Evolutionary conservation across 805 yeast species (phyloP).

Genomic region (Wickerhamiella brachini): DNA sequence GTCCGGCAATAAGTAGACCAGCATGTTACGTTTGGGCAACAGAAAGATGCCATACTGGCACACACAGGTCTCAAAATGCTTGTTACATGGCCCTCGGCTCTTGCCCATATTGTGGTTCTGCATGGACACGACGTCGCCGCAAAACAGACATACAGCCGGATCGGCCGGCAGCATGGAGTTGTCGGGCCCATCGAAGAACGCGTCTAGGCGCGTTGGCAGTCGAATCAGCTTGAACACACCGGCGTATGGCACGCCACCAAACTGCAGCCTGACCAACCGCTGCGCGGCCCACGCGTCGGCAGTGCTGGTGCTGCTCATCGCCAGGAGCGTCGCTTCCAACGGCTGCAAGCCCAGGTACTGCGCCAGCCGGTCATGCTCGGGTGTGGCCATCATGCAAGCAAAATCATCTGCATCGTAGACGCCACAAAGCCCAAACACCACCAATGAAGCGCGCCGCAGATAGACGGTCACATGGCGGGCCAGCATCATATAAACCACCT

Average conservation of each 20-base stretch:
- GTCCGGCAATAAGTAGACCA: constrained; percentile 44
- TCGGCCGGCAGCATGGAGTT: constrained; percentile 30
- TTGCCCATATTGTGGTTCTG: constrained; percentile 41
- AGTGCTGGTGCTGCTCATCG: background rate
- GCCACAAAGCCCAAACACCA: constrained; percentile 14
- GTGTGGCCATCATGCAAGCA: constrained; percentile 11
- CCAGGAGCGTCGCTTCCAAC: constrained; percentile 7
- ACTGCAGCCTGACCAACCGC: background rate
- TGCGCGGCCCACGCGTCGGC: background rate
- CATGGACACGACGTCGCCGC: constrained; percentile 56
- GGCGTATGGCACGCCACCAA: constrained; percentile 40
- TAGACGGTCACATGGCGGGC: constrained; percentile 11
- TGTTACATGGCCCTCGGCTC: constrained; percentile 62
- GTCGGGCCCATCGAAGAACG: constrained; percentile 39
- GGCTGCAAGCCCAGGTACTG: constrained; percentile 16
- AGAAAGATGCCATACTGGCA: constrained; percentile 57
- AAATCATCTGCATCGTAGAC: constrained; percentile 16
- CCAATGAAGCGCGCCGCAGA: constrained; percentile 13
- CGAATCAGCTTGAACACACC: constrained; percentile 45
- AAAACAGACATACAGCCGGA: constrained; percentile 77
- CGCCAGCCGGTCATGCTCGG: constrained; percentile 16
- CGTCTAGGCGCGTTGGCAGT: constrained; percentile 54
- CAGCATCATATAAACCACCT: constrained; percentile 3
- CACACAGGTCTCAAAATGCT: constrained; percentile 47
- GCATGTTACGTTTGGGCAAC: constrained; percentile 52